Evolutionary conservation across 371 early-diverging fungal genomes (phyloP).

Genomic region (Mucor indicus): DNA sequence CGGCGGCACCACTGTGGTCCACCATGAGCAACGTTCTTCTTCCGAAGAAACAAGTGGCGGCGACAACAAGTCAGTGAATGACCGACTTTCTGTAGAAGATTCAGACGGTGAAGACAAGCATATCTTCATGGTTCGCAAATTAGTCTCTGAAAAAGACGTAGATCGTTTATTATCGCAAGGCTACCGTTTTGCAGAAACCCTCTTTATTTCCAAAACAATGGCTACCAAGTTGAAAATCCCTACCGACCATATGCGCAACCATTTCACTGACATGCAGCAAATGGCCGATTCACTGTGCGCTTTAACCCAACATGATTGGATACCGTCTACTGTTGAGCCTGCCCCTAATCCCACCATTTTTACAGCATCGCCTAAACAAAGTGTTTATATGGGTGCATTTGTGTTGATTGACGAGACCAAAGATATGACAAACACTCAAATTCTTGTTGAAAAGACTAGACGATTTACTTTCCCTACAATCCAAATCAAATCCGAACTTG

Average conservation of each 20-base stretch:
- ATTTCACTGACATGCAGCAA: conserved; percentile 35
- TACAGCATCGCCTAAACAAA: conserved; percentile 9
- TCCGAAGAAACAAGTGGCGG: background rate
- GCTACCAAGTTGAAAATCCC: conserved; percentile 34
- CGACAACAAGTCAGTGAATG: conserved; percentile 1
- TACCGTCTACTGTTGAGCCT: conserved; percentile 1
- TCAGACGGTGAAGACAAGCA: conserved; percentile 25
- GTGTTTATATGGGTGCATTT: conserved; percentile 33
- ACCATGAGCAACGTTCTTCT: background rate
- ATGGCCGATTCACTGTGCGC: conserved; percentile 17
- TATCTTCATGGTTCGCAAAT: conserved; percentile 30
- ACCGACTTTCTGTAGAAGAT: conserved; percentile 11
- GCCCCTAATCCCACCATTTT: conserved; percentile 13
- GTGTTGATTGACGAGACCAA: conserved; percentile 29
- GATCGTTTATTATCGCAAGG: conserved; percentile 30
- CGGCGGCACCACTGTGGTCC: background rate
- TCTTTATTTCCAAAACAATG: conserved; percentile 44
- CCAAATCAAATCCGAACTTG: conserved; percentile 15
- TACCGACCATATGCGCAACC: conserved; percentile 29
- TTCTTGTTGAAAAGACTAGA: conserved; percentile 31
- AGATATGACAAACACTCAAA: conserved; percentile 12
- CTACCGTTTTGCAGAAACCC: conserved; percentile 41
- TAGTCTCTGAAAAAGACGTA: conserved; percentile 20
- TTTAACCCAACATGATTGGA: conserved; percentile 7
- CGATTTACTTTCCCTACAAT: conserved; percentile 36